Evolutionary conservation across 345 rosid species (phyloP).

Genomic region (Populus euphratica): DNA sequence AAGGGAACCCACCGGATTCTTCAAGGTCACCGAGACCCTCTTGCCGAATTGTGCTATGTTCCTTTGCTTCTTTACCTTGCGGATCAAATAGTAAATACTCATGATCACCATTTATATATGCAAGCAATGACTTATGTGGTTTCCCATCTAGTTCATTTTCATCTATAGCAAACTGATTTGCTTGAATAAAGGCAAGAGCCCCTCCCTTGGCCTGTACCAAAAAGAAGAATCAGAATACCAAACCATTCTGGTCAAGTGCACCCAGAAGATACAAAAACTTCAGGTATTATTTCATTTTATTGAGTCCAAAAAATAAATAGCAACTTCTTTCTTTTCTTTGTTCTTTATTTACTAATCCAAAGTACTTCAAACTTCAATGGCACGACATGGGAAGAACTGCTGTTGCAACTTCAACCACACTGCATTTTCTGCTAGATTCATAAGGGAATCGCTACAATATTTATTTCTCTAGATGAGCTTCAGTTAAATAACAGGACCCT

Average conservation of each 20-base stretch:
- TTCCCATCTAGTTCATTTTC: slow-evolving; percentile 39
- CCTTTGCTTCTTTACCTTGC: slow-evolving; percentile 43
- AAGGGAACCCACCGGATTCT: slow-evolving; percentile 30
- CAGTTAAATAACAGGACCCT: not conserved
- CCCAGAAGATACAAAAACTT: not conserved
- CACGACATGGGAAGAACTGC: not conserved
- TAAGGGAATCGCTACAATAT: not conserved
- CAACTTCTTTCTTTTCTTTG: not conserved
- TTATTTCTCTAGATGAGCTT: not conserved
- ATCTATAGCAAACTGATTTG: slow-evolving; percentile 24
- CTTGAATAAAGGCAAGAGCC: slow-evolving; percentile 52
- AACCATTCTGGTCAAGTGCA: not conserved
- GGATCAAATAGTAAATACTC: slow-evolving; percentile 86
- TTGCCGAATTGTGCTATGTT: slow-evolving; percentile 34
- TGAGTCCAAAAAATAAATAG: not conserved
- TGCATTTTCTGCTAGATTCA: not conserved
- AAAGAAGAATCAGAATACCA: slow-evolving; percentile 12
- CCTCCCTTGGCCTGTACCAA: slow-evolving; percentile 74
- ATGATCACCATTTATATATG: slow-evolving; percentile 66
- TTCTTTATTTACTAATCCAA: not conserved
- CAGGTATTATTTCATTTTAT: not conserved
- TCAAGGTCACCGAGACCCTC: slow-evolving; percentile 36
- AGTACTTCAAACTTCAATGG: not conserved
- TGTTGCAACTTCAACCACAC: not conserved
- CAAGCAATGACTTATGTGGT: slow-evolving; percentile 46